Base-by-base conservation (phyloP, 352 stramenopile species). In the Saprolegnia diclina region DNA sequence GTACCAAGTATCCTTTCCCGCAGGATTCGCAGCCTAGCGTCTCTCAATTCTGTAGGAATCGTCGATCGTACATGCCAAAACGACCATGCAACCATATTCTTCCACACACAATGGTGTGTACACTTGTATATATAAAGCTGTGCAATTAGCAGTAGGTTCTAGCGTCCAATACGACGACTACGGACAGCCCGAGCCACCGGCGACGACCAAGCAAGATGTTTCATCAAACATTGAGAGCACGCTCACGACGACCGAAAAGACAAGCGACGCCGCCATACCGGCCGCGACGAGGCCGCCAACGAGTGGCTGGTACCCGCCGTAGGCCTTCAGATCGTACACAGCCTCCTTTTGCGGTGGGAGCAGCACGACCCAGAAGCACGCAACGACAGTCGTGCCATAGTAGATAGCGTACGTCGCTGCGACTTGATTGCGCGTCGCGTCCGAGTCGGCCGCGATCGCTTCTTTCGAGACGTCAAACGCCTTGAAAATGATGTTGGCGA, bases 161-260 rank as follows among this genome's bases (percentile, higher is more conserved):
- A 35, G 29, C 29, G 5, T 35, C 29, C 2, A 5, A 5, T 5
- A 35, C 29, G 29, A 35, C 29, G 16, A 52, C 11, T 48, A 57
- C 11, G 26, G 32, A 2, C 81, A 90, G 0, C 83, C 83, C 0
- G 64, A 38, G 6, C 81, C 84, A 29, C 84, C 84, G 14, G 82
- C 82, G 61, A 92, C 64, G 14, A 78, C 69, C 0, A 88, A 62
- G 56, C 83, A 91, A 5, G 79, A 71, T 10, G 83, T 91, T 14
- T 64, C 68, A 10, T 73, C 65, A 52, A 90, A 89, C 26, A 90
- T 77, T 3, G 75, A 79, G 29, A 91, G 48, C 0, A 90, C 55
- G 44, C 89, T 89, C 4, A 81, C 86, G 0, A 57, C 66, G 18
- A 89, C 70, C 0, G 83, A 88, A 79, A 79, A 91, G 3, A 83